Percentiles rank a stretch among this genome's conserved stretches.
Evolutionary conservation across 768 basidiomycete genomes (phyloP).

Genomic region (Boletus coccyginus): DNA sequence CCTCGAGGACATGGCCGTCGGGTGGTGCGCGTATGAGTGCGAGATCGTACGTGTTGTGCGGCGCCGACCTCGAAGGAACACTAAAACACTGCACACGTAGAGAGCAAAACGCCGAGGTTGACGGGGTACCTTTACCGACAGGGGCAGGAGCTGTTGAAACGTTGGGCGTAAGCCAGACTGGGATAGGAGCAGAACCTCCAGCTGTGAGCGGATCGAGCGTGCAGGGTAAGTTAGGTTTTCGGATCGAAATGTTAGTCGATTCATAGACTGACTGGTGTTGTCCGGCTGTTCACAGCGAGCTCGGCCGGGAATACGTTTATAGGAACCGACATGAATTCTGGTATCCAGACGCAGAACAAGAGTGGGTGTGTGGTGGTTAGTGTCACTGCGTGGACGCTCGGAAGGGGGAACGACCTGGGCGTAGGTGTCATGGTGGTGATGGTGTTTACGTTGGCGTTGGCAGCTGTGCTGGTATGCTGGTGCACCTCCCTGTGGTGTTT

Average conservation of each 20-base stretch:
- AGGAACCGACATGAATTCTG: slow-evolving; percentile 1
- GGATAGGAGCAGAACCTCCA: neutral
- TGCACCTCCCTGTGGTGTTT: slow-evolving; percentile 74
- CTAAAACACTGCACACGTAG: slow-evolving; percentile 5
- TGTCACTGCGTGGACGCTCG: slow-evolving; percentile 1
- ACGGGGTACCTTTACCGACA: neutral
- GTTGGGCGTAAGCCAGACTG: neutral
- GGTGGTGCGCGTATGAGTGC: neutral
- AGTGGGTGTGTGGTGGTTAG: slow-evolving; percentile 9
- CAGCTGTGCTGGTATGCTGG: slow-evolving; percentile 51
- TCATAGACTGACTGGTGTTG: slow-evolving; percentile 5
- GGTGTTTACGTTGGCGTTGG: slow-evolving; percentile 64
- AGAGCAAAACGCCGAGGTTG: slow-evolving; percentile 3
- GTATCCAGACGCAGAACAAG: neutral
- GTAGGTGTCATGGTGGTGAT: slow-evolving; percentile 65
- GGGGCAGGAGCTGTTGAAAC: neutral
- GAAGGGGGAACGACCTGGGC: slow-evolving; percentile 44
- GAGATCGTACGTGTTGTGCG: slow-evolving; percentile 13
- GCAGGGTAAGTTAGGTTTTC: slow-evolving; percentile 10
- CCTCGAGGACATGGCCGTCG: slow-evolving; percentile 2
- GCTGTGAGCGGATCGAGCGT: neutral
- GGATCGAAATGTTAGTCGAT: neutral
- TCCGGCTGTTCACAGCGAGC: slow-evolving; percentile 4
- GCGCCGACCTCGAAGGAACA: neutral
- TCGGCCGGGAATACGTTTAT: neutral